phyloP scores from a whole-genome alignment of 1,284 basidiomycete genomes.

The Ustilago crameri region DNA sequence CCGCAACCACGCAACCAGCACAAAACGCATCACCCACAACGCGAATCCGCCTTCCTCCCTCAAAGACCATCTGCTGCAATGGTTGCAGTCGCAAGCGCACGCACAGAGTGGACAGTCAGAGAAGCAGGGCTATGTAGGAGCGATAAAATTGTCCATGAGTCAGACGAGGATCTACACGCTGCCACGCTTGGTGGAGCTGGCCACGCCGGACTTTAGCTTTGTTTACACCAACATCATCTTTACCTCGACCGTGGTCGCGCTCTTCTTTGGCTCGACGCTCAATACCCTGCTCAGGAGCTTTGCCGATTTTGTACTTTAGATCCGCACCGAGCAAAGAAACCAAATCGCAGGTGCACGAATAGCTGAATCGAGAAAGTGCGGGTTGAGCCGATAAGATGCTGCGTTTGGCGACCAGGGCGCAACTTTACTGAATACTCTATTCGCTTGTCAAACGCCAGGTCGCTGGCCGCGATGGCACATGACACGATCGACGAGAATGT shows the following conservation, averaged over 20 bases:
- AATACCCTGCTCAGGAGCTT: conserved; percentile 86
- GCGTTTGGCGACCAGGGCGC: too few species aligned
- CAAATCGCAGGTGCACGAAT: too few species aligned
- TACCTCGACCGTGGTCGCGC: conserved; percentile 72
- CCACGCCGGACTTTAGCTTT: conserved; percentile 98
- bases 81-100: background rate
- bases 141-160: conserved; percentile 1
- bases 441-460: too few species aligned
- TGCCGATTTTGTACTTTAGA: conserved; percentile 64
- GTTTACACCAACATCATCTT: conserved; percentile 92
- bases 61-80: background rate
- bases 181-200: conserved; percentile 84
- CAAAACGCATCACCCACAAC: background rate
- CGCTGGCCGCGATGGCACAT: too few species aligned
- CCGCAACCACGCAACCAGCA: background rate
- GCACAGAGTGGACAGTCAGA: too few species aligned
- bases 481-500: too few species aligned
- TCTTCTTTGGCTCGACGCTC: conserved; percentile 92
- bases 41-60: background rate
- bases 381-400: too few species aligned
- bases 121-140: background rate
- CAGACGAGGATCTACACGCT: conserved; percentile 76
- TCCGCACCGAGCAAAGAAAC: background rate
- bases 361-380: too few species aligned
- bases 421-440: too few species aligned